Percentiles rank a stretch among this genome's conserved stretches.
phyloP scores from a whole-genome alignment of 768 basidiomycete genomes.

The Paxillus rubicundulus region DNA sequence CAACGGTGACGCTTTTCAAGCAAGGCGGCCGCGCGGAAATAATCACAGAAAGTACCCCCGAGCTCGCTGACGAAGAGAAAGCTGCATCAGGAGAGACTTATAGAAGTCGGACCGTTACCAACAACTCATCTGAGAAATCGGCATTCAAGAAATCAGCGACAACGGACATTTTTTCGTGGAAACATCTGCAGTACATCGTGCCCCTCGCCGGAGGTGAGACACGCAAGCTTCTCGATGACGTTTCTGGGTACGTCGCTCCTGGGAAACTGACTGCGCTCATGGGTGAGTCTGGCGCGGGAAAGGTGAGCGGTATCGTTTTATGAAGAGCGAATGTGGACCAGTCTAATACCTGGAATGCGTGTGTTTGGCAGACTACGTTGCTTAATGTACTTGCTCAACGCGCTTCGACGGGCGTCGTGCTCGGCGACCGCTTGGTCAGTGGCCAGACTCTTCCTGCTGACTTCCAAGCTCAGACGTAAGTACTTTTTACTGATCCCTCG shows the following conservation, averaged over 20 bases:
- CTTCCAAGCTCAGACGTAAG: constrained; percentile 60
- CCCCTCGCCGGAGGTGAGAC: constrained; percentile 36
- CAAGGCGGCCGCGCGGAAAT: background rate
- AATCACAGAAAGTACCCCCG: background rate
- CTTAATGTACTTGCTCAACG: constrained; percentile 57
- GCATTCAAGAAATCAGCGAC: constrained; percentile 27
- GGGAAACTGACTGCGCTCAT: constrained; percentile 52
- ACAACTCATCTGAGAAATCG: constrained; percentile 16
- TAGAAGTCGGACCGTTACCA: background rate
- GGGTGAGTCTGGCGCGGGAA: constrained; percentile 40
- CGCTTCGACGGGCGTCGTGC: constrained; percentile 44
- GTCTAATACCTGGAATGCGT: background rate
- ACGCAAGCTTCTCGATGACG: constrained; percentile 42
- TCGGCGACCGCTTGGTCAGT: constrained; percentile 55
- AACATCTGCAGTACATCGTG: constrained; percentile 64
- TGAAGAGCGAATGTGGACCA: no score
- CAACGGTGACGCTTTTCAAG: constrained; percentile 28
- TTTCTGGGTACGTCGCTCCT: constrained; percentile 49
- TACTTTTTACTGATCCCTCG: background rate
- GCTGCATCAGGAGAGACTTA: background rate
- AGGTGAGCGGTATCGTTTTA: constrained; percentile 12
- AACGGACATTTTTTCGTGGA: constrained; percentile 78
- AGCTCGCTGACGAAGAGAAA: constrained; percentile 20
- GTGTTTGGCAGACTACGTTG: constrained; percentile 47
- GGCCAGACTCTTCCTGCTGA: constrained; percentile 50